Base-by-base conservation (phyloP, 2,329 filamentous ascomycete species). In the Fusarium phyllophilum region DNA sequence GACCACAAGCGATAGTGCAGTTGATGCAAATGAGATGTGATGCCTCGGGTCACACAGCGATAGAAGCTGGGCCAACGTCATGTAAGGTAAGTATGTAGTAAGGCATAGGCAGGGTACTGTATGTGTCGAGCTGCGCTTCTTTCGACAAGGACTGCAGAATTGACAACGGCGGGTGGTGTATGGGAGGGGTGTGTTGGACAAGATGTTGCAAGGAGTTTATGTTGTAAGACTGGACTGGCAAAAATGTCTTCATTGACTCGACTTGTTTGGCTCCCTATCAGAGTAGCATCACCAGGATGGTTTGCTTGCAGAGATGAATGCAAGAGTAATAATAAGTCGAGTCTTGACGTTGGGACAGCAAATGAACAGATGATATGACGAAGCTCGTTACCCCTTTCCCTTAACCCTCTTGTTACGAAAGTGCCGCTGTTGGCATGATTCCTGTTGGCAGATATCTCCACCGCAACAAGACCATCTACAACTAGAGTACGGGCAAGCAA, bases 391-490 rank as follows among this genome's bases (percentile, higher is more conserved):
- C 44, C 46, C 59, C 66, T 46, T 62, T 65, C 59, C 62, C 58
- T 42, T 56, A 46, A 59, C 52, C 48, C 39, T 70, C 41, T 54
- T 70, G 61, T 66, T 57, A 74, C 46, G 59, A 62, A 64, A 68
- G 59, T 75, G 65, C 52, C 45, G 55, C 52, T 48, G 67, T 65
- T 74, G 72, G 62, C 71, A 74, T 74, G 67, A 52, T 74, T 68
- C 42, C 45, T 69, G 54, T 66, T 73, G 72, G 63, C 63, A 72
- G 72, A 67, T 48, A 41, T 68, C 63, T 73, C 72, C 72, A 74
- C 71, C 67, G 44, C 52, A 59, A 73, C 70, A 72, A 72, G 61
- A 69, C 68, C 68, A 66, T 74, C 66, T 72, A 74, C 66, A 71
- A 68, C 67, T 55, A 61, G 69, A 61, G 62, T 70, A 66, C 33